Evolutionary conservation across 495 filamentous ascomycete species (phyloP).

Genomic region (Amniculicola lignicola): DNA sequence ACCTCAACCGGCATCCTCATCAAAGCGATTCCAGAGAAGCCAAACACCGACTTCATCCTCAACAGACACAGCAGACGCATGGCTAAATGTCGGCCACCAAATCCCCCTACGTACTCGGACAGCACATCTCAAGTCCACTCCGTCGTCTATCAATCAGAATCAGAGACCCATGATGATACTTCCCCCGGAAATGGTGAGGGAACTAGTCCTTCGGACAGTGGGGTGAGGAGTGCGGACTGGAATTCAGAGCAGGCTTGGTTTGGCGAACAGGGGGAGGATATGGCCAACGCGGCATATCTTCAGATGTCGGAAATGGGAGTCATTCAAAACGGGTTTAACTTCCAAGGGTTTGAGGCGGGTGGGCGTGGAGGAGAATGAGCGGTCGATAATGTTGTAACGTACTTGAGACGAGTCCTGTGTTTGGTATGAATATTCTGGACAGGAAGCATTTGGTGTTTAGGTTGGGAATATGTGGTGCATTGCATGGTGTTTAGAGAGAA

Average conservation of each 20-base stretch:
- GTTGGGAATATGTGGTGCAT: too few species aligned
- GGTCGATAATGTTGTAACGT: too few species aligned
- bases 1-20: slow-evolving; percentile 31
- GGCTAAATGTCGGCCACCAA: neutral
- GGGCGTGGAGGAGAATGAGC: neutral
- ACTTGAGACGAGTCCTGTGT: too few species aligned
- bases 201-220: slow-evolving; percentile 13
- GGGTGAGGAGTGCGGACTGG: slow-evolving; percentile 2
- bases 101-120: neutral
- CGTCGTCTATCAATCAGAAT: slow-evolving; percentile 17
- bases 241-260: slow-evolving; percentile 14
- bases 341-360: neutral
- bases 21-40: slow-evolving; percentile 25
- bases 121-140: slow-evolving; percentile 11
- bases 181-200: slow-evolving; percentile 2
- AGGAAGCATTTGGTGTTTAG: too few species aligned
- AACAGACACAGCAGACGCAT: neutral
- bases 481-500: too few species aligned
- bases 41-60: slow-evolving; percentile 18
- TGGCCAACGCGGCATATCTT: neutral
- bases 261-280: too few species aligned
- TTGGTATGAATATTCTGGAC: too few species aligned
- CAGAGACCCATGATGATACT: slow-evolving; percentile 20
- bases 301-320: slow-evolving; percentile 5
- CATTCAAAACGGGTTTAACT: slow-evolving; percentile 10